These are phyloP conservation scores for Amphichorda felina DNA, from an alignment of 2,329 filamentous ascomycete species.

Conservation along the genomic window DNA sequence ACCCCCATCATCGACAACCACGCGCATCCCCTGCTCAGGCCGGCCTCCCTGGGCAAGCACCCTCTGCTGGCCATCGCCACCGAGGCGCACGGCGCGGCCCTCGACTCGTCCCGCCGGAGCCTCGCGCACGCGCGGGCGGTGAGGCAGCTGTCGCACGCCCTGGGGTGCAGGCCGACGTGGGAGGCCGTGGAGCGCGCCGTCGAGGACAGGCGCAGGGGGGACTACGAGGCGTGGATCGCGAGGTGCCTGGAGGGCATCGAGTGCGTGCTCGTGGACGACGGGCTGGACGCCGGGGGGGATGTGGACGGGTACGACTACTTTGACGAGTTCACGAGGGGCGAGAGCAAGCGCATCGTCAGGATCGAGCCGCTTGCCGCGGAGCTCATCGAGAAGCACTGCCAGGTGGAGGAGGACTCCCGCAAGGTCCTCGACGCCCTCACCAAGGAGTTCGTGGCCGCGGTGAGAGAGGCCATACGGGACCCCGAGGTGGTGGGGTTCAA, in stretches of 20 bases:
- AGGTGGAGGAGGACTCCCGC: constrained; percentile 13
- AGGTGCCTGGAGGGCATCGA: constrained; percentile 63
- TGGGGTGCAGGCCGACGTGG: constrained; percentile 55
- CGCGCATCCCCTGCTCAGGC: constrained; percentile 55
- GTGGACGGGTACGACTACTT: constrained; percentile 53
- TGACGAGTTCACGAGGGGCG: constrained; percentile 48
- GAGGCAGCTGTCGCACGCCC: constrained; percentile 53
- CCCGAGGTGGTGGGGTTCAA: constrained; percentile 69
- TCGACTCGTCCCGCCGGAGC: constrained; percentile 47
- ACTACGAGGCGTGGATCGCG: constrained; percentile 44
- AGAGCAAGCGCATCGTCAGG: constrained; percentile 62
- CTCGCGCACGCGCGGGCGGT: constrained; percentile 61
- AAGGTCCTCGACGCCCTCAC: constrained; percentile 20
- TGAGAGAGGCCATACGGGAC: constrained; percentile 39
- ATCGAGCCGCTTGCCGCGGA: constrained; percentile 62
- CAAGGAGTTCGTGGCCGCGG: constrained; percentile 23
- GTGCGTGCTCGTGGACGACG: constrained; percentile 68
- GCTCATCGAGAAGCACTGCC: constrained; percentile 37
- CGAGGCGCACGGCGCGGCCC: constrained; percentile 59
- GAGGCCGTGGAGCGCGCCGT: constrained; percentile 33
- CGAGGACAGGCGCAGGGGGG: constrained; percentile 22
- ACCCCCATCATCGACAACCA: constrained; percentile 65
- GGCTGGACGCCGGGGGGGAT: constrained; percentile 43
- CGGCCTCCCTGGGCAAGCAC: constrained; percentile 31
- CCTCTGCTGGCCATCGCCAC: constrained; percentile 51